Evolutionary conservation across 495 filamentous ascomycete genomes (phyloP), one percentile per base, ranked within the genome.

Genomic region (Lindgomyces ingoldianus): DNA sequence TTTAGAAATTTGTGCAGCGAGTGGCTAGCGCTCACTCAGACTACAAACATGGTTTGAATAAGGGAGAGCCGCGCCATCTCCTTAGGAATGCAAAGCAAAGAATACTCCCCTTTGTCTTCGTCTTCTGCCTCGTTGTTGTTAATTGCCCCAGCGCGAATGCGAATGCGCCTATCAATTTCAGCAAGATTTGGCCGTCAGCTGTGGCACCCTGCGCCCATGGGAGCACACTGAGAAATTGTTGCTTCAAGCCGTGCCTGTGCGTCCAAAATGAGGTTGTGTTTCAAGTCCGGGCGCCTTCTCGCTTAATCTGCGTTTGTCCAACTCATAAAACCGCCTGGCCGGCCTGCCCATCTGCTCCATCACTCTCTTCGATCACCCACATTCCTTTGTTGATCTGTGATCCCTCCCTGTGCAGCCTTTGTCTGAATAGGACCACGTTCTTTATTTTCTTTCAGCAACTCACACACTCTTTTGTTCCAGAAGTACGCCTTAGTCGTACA

Each of bases 351-450:
- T 48, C 25, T 45, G 41, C 41, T 30, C 26, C 48, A 27, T 29
- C 30, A 39, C n/a, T 50, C 27, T 64, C 48, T 55, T 62, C 59
- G 30, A 44, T 60, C 55, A 60, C 53, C 57, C 63, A 70, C 67
- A 62, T 66, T 70, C 67, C 33, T 70, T 70, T 62, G 65, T 49
- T 66, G 63, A 65, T 60, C 53, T 62, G 62, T 48, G 53, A 62
- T 62, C 67, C 45, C 51, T 44, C n/a, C 63, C 44, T 60, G 57
- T 60, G 61, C 33, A 60, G 48, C 51, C 62, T 63, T 65, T 62
- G 61, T 65, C 50, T 57, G 27, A 41, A 60, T 56, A 60, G 52
- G 52, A 33, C 56, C 58, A 66, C 62, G 22, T 58, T 66, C 63
- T 66, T 70, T 60, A n/a, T 19, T 44, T 58, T 51, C 61, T 51